Conservation (phyloP, 495 filamentous ascomycete species). For the Opeltia flavorubescens region DNA sequence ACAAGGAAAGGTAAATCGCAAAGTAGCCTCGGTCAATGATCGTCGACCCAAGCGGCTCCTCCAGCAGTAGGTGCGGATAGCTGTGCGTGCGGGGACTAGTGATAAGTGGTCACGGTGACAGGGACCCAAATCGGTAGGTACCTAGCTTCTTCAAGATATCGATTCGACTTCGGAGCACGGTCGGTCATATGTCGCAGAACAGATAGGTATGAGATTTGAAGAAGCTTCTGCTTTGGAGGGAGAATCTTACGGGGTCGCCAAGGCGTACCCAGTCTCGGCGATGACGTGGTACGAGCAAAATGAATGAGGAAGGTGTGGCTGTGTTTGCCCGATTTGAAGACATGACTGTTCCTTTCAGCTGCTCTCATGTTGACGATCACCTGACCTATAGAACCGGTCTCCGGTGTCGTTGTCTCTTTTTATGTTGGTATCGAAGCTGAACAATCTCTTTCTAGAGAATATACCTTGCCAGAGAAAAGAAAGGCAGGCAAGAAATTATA, state of each 20-base stretch:
- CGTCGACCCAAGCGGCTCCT: neutral
- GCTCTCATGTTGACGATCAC: too few relatives aligned
- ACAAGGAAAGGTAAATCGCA: neutral
- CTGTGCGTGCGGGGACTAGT: neutral
- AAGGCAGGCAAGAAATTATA: too few relatives aligned
- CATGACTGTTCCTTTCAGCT: too few relatives aligned
- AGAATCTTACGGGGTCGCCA: neutral
- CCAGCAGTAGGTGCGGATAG: conserved; percentile 1
- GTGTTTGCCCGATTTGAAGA: too few relatives aligned
- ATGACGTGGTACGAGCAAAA: neutral
- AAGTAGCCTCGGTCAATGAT: neutral
- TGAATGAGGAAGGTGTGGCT: neutral
- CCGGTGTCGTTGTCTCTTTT: too few relatives aligned
- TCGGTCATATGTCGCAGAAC: neutral
- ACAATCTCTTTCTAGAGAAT: too few relatives aligned
- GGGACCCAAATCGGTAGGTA: neutral
- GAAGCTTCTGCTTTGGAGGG: neutral
- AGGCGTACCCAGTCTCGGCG: neutral
- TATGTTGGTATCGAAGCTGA: too few relatives aligned
- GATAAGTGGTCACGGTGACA: neutral
- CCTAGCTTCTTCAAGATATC: neutral
- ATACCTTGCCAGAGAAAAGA: too few relatives aligned
- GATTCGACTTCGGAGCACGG: neutral
- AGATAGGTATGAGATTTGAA: neutral
- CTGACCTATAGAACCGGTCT: too few relatives aligned